Conservation (phyloP, 495 filamentous ascomycete genomes). For the Aspergillus wentii region DNA sequence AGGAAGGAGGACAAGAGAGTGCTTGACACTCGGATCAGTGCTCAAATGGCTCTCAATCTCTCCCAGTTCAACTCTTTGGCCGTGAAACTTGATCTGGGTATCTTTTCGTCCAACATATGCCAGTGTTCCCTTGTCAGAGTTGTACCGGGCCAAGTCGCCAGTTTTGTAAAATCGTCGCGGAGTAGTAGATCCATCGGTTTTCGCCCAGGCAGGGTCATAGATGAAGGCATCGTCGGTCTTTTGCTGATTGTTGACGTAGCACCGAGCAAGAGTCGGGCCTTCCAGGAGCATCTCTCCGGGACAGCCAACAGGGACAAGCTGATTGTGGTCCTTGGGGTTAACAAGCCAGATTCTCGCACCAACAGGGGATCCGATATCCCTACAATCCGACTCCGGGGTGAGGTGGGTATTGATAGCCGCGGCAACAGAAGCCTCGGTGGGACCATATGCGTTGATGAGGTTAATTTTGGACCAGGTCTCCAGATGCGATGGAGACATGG, state of each 20-base stretch:
- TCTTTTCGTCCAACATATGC: slow-evolving; percentile 61
- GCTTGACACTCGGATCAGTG: slow-evolving; percentile 25
- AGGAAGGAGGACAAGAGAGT: slow-evolving; percentile 39
- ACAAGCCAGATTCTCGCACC: slow-evolving; percentile 42
- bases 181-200: slow-evolving; percentile 8
- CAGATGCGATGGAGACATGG: slow-evolving; percentile 47
- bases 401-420: slow-evolving; percentile 34
- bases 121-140: slow-evolving; percentile 51
- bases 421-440: slow-evolving; percentile 41
- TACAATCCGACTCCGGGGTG: slow-evolving; percentile 26
- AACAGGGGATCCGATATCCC: slow-evolving; percentile 41
- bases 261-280: slow-evolving; percentile 44
- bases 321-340: slow-evolving; percentile 36
- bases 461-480: slow-evolving; percentile 49
- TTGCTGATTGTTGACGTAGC: no score
- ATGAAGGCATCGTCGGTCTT: slow-evolving; percentile 43
- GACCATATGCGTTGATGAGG: slow-evolving; percentile 59
- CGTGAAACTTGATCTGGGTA: slow-evolving; percentile 62
- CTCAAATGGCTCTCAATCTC: slow-evolving; percentile 57
- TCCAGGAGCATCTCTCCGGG: slow-evolving; percentile 53
- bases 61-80: slow-evolving; percentile 61
- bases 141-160: slow-evolving; percentile 59
- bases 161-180: slow-evolving; percentile 61
- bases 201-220: slow-evolving; percentile 35
- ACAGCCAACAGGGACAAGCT: slow-evolving; percentile 26